Evolutionary conservation across 106 monocot species (phyloP).

Genomic region (Vanilla planifolia): DNA sequence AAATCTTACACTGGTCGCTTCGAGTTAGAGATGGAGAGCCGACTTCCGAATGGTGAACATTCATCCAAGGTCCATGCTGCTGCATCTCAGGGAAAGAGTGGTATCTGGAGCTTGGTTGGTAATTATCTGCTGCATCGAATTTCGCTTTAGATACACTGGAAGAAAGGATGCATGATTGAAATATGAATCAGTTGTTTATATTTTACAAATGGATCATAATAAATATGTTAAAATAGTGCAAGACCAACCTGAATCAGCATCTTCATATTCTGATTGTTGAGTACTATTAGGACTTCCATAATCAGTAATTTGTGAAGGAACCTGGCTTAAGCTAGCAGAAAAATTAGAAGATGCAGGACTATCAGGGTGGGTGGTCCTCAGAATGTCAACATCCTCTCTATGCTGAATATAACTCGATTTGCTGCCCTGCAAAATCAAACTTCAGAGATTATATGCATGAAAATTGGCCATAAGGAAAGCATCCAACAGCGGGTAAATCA

Average conservation of each 20-base stretch:
- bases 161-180: conserved; percentile 81
- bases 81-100: conserved; percentile 84
- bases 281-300: conserved; percentile 47
- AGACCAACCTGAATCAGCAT: conserved; percentile 62
- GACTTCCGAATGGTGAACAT: conserved; percentile 12
- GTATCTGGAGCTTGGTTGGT: conserved; percentile 91
- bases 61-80: conserved; percentile 55
- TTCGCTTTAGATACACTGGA: conserved; percentile 98
- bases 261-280: conserved; percentile 66
- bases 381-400: conserved; percentile 52
- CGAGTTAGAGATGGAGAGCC: conserved; percentile 15
- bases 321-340: conserved; percentile 40
- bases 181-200: conserved; percentile 70
- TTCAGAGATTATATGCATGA: not conserved
- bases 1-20: conserved; percentile 29
- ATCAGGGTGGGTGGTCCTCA: conserved; percentile 21
- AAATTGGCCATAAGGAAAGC: not conserved
- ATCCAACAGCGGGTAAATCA: too few relatives aligned
- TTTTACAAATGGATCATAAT: conserved; percentile 24
- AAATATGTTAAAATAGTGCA: conserved; percentile 8
- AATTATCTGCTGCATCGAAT: conserved; percentile 99
- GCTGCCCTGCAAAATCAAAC: conserved; percentile 35
- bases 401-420: conserved; percentile 47
- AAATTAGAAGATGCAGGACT: conserved; percentile 69
- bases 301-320: conserved; percentile 45